phyloP scores from a whole-genome alignment of 805 yeast genomes.

The Huiozyma sinensis region DNA sequence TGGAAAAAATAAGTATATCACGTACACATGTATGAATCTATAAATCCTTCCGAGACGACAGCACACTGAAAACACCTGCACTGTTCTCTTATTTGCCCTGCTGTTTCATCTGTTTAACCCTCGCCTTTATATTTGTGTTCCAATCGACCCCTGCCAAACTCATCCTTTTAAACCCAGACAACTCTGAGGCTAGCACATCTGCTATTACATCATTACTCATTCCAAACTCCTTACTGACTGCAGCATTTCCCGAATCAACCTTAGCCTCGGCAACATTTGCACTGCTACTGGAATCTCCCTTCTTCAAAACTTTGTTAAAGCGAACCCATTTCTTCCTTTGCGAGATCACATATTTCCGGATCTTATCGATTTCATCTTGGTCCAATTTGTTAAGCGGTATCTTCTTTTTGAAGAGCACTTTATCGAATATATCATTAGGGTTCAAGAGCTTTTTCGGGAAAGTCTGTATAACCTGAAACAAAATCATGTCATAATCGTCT shows the following conservation, averaged over 20 bases:
- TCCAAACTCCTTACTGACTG: conserved; percentile 1
- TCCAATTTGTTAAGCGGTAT: conserved; percentile 62
- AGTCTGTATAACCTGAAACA: conserved; percentile 79
- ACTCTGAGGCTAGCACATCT: conserved; percentile 30
- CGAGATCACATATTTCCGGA: conserved; percentile 66
- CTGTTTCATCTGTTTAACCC: conserved; percentile 32
- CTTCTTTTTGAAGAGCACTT: conserved; percentile 54
- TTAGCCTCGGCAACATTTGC: not conserved
- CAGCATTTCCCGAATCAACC: not conserved
- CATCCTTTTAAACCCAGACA: conserved; percentile 29
- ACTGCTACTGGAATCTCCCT: not conserved
- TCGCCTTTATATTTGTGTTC: conserved; percentile 47
- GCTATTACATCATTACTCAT: conserved; percentile 20
- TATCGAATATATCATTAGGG: conserved; percentile 56
- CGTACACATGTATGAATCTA: too few species aligned
- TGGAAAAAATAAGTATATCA: too few species aligned
- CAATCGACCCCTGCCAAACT: conserved; percentile 41
- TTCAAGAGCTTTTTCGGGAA: conserved; percentile 62
- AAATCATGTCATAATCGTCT: conserved; percentile 41
- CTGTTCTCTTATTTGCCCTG: not conserved
- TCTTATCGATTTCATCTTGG: conserved; percentile 68
- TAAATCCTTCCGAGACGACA: too few species aligned
- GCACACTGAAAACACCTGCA: not conserved
- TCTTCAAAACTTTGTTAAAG: conserved; percentile 1
- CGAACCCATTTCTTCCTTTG: conserved; percentile 31